Conservation (phyloP, 306 rosid species). For the Prinsepia uniflora region DNA sequence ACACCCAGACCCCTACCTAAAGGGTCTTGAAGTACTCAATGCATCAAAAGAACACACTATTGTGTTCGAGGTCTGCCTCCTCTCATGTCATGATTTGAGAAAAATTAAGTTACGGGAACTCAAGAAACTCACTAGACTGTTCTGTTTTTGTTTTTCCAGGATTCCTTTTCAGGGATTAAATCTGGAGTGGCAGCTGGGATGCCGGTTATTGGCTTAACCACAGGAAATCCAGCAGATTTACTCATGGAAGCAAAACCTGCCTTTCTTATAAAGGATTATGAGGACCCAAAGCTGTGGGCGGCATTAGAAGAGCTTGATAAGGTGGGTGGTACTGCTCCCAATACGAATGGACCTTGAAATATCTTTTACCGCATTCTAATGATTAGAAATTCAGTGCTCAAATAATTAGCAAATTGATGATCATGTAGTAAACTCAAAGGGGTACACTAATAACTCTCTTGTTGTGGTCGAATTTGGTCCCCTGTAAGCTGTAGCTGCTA, state of each 20-base stretch:
- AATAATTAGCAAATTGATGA: too few relatives aligned
- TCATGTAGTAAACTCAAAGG: neutral
- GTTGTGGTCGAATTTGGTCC: neutral
- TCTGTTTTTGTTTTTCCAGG: conserved; percentile 40
- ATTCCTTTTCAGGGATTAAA: conserved; percentile 83
- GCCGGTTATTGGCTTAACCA: conserved; percentile 81
- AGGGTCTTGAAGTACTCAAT: conserved; percentile 73
- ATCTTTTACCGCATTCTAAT: neutral
- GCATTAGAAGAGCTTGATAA: conserved; percentile 84
- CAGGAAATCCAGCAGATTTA: conserved; percentile 67
- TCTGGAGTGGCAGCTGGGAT: conserved; percentile 92
- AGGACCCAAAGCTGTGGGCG: conserved; percentile 76
- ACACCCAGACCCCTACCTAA: conserved; percentile 85
- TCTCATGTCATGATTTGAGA: conserved; percentile 3
- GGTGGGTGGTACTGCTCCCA: conserved; percentile 26
- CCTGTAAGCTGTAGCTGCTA: too few relatives aligned
- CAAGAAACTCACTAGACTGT: conserved; percentile 9
- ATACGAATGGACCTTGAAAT: conserved; percentile 21
- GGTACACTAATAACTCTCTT: neutral
- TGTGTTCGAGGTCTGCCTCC: conserved; percentile 72
- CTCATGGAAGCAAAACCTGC: conserved; percentile 72
- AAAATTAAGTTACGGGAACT: neutral
- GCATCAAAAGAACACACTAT: conserved; percentile 84
- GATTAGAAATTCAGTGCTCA: neutral
- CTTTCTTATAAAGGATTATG: conserved; percentile 67